Evolutionary conservation across 331 rosid genomes (phyloP), one percentile per base, ranked within the genome.

Genomic region (Acacia pycnantha): DNA sequence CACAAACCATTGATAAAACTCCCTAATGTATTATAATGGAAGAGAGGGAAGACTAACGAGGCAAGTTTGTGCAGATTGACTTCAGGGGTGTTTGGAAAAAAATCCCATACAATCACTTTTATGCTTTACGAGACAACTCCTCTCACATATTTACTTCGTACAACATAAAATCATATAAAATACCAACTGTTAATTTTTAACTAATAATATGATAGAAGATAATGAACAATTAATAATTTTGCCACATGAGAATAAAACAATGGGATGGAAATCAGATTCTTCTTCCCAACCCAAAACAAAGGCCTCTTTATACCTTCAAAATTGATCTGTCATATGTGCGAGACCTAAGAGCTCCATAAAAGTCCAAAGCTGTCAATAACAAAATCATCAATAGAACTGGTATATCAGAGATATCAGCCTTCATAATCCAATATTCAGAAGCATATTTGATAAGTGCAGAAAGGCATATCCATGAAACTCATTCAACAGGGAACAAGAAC

Each of bases 271-370:
- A 50, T 70, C 29, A 21, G 9, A 22, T 77, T 26, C 58, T 66
- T 84, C 83, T 53, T 61, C 4, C 31, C 26, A 80, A 84, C 61
- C 62, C 26, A 73, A 73, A 79, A 81, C 77, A 48, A 40, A 22
- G 75, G 79, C 51, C 80, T 81, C 51, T 37, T 61, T 26, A 62
- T 88, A 95, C 98, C 99, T 93, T 90, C 33, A 90, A 90, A 82
- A 95, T 88, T 58, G 98, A 90, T 54, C 73, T 70, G 82, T 95
- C 98, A 53, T 95, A 93, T 62, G 98, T 95, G 47, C 91, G 96
- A 22, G 98, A 93, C 80, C 98, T 88, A 76, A 95, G 84, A 88
- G 98, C 98, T 81, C 98, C 98, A 88, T 93, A 95, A 86, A 95
- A 95, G 89, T 95, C 98, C 90, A 95, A 87, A 37, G 98, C 98